Base-by-base conservation (phyloP, 169 alveolate species). In the Eimeria sp. region DNA sequence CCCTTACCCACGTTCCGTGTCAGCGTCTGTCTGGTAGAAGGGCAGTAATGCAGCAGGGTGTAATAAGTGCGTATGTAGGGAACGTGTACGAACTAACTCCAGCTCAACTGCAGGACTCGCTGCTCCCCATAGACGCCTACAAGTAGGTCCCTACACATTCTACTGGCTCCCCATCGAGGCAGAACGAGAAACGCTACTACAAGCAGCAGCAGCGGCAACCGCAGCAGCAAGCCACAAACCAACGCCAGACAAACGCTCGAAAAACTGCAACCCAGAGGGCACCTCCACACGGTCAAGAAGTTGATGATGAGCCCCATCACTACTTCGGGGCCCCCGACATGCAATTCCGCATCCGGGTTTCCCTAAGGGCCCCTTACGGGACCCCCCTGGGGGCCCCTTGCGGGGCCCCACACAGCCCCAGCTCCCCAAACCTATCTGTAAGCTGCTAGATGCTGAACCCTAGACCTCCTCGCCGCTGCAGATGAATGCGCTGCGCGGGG, bases 271-370 rank as follows among this genome's bases (percentile, higher is more conserved):
- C 80, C 54, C 86, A 75, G 54, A 13, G 54, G n/a, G 54, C 25
- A 75, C 54, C 86, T 75, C 86, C 86, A 70, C 34, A 34, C 86
- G 86, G 86, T 75, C 86, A 75, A 75, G 86, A 75, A 75, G 86
- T 75, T 47, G 86, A 75, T n/a, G 86, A 75, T 25, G 86, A 30
- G 54, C 86, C 84, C 86, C 58, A 14, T 43, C 54, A 34, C 86
- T 75, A 7, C 86, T 16, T 75, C 82, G 54, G 86, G 54, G 86
- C 86, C 86, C 54, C 86, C 86, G 86, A 75, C 30, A 75, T 75
- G 86, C 86, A 75, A 34, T 75, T 75, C 47, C 86, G 86, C 86
- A 75, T 75, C 47, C 27, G 58, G 86, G 86, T n/a, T 43, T 13
- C 58, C 86, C 86, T 75, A 43, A 54, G 86, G 86, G 57, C 57